Evolutionary conservation across 371 early-diverging fungal species (phyloP), one percentile per base, ranked within the genome.

Genomic region (Syncephalastrum sp.): DNA sequence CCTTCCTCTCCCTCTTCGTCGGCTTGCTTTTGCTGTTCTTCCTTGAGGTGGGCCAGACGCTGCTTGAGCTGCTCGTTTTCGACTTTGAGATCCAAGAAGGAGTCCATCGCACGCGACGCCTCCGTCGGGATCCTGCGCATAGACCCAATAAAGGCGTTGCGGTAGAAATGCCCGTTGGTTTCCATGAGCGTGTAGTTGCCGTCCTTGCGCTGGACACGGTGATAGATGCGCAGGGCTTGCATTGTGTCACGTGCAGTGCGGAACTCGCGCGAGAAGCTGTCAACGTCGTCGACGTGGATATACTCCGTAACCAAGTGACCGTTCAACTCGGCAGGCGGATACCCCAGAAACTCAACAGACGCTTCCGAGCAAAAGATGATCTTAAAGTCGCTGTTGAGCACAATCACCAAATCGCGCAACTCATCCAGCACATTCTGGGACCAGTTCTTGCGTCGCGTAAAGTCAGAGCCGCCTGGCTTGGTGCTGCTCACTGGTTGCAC

Each of bases 321-420:
- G 0, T 78, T 68, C 38, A 87, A 59, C 47, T 89, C 87, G n/a
- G 77, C 76, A 1, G 81, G 79, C 8, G 74, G 57, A 56, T 81
- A 83, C 0, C 85, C 86, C 13, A 84, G 72, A 12, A 78, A 61
- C 52, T 81, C 74, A 15, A 61, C 52, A 0, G 75, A 81, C 0
- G 86, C 82, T 13, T 85, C 83, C 27, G 85, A 83, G 51, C 82
- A 79, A 62, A 77, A 86, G 29, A 84, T 33, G 38, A 89, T 72
- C 42, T 66, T 75, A 17, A 75, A 82, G 4, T 69, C 56, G 0
- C 81, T 74, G 14, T 75, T 73, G 5, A 87, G 60, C 0, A 88
- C 89, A 66, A 82, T 81, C 5, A 86, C 45, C 27, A 84, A 59
- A 60, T 85, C 88, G 50, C 81, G 82, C 3, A 88, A 53, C 57